These are phyloP conservation scores for Suillus cothurnatus DNA, from an alignment of 768 basidiomycete genomes.

Conservation along the genomic window DNA sequence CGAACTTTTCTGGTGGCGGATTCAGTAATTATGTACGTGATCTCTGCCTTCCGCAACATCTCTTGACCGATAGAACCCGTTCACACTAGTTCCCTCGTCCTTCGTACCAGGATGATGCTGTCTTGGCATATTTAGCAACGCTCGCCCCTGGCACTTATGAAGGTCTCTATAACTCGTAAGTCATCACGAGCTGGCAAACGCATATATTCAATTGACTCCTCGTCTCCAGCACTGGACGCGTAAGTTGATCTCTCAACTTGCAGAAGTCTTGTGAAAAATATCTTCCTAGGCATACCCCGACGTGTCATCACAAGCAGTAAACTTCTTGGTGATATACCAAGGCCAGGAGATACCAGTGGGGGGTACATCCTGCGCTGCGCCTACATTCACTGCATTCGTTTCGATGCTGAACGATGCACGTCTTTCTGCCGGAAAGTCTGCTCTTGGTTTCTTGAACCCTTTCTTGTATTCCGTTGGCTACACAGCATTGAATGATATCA, in stretches of 20 bases:
- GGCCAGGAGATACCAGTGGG: conserved; percentile 44
- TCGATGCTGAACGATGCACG: conserved; percentile 69
- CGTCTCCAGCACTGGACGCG: conserved; percentile 52
- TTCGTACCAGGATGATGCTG: conserved; percentile 50
- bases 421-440: conserved; percentile 38
- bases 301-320: conserved; percentile 58
- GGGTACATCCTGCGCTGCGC: conserved; percentile 69
- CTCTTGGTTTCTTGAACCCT: conserved; percentile 73
- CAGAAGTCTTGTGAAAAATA: neutral
- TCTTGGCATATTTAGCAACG: conserved; percentile 44
- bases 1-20: conserved; percentile 69
- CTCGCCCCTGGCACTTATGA: conserved; percentile 52
- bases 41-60: neutral
- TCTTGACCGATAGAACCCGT: neutral
- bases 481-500: conserved; percentile 58
- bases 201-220: conserved; percentile 4
- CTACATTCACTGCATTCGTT: conserved; percentile 64
- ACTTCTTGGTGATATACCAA: conserved; percentile 50
- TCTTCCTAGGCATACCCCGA: conserved; percentile 57
- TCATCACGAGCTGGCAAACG: neutral
- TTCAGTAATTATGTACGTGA: conserved; percentile 66
- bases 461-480: conserved; percentile 48
- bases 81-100: conserved; percentile 52
- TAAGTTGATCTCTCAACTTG: conserved; percentile 31
- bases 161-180: conserved; percentile 64